phyloP scores from a whole-genome alignment of 148 eudicot genomes.

The Nyssa sinensis region DNA sequence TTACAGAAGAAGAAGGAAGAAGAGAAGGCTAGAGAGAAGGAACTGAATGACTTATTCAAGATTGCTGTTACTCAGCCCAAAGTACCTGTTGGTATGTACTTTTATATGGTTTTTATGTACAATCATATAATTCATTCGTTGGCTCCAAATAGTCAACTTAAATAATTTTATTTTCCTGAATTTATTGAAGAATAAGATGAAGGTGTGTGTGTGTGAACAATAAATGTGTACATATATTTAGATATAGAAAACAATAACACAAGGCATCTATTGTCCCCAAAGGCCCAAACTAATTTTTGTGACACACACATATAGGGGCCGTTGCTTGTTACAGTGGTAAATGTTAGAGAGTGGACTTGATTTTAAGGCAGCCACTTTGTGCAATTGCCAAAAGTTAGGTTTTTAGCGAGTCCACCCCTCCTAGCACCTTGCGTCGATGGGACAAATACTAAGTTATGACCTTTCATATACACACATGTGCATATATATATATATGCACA shows the following conservation, averaged over 20 bases:
- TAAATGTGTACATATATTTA: no score
- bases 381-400: no score
- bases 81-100: conserved; percentile 58
- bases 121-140: neutral
- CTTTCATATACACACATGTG: neutral
- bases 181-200: neutral
- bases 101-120: no score
- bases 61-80: conserved; percentile 75
- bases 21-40: conserved; percentile 67
- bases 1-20: conserved; percentile 74
- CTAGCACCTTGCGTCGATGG: no score
- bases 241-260: no score
- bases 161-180: neutral
- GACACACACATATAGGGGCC: neutral
- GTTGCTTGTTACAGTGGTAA: no score
- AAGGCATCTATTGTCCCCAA: no score
- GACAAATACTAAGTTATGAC: no score
- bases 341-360: no score
- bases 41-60: conserved; percentile 71
- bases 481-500: neutral
- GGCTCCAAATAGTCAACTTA: neutral
- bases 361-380: no score
- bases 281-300: no score
- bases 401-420: no score
- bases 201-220: neutral